Base-by-base conservation (phyloP, 352 stramenopile genomes). In the Globisporangium barbulae region DNA sequence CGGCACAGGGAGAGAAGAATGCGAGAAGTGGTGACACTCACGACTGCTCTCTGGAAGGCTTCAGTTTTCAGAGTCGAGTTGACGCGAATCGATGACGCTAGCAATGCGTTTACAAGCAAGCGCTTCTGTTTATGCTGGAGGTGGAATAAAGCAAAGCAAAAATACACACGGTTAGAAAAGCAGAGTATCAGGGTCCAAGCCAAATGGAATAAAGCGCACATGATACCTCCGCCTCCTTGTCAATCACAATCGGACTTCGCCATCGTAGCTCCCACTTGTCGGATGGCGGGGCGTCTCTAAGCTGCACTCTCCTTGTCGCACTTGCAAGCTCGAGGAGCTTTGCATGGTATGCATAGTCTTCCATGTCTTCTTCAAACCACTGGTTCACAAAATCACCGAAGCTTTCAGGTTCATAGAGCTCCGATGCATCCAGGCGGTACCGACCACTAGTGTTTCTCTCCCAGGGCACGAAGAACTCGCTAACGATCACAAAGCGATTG, bases 231-330 rank as follows among this genome's bases (percentile, higher is more conserved):
- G 73, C 56, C 2, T 88, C 79, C 12, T 78, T 70, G 60, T 89
- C 81, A 54, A 76, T 76, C 22, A 76, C 74, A 15, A 93, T 61
- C 8, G 85, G 86, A 21, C 63, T 78, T 63, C 83, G 76, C 86
- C 86, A 94, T 52, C 84, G 72, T 44, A 94, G 33, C 59, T 94
- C 84, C 86, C 86, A 94, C 21, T 86, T 90, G 31, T 91, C 81
- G 6, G 85, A 90, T 21, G 78, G 58, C 22, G 71, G 25, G 3
- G 65, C 41, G 4, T 72, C 57, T 12, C 72, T 50, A 42, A 90
- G 68, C 13, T 42, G 53, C 9, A 86, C 70, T 8, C 61, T 59
- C 55, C 83, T 73, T 7, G 64, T 39, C 37, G 63, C 68, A 35
- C 68, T 71, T 22, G 70, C 65, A 47, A 88, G 69, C 10, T 85